These are phyloP conservation scores for Ceratobasidium sp. DNA, from an alignment of 1,284 basidiomycete species.

Conservation along the genomic window DNA sequence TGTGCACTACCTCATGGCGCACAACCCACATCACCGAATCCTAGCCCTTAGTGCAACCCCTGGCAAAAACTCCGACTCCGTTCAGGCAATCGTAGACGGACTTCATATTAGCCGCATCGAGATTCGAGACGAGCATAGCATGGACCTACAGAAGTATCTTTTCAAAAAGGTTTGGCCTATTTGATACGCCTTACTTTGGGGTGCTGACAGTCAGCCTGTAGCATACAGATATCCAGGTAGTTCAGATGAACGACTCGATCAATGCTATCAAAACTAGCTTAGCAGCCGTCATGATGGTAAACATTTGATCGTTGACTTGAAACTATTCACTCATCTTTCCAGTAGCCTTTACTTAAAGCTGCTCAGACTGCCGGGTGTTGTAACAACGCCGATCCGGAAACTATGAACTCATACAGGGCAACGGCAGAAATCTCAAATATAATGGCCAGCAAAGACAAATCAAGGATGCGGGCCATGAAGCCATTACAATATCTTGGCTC, in stretches of 20 bases:
- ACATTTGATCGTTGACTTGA: not conserved
- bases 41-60: constrained; percentile 97
- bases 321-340: constrained; percentile 29
- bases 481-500: constrained; percentile 61
- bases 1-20: constrained; percentile 89
- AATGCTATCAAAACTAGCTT: constrained; percentile 58
- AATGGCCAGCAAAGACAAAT: constrained; percentile 39
- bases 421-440: constrained; percentile 21
- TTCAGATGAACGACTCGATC: constrained; percentile 40
- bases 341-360: constrained; percentile 50
- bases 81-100: constrained; percentile 92
- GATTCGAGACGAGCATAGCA: constrained; percentile 89
- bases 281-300: constrained; percentile 76
- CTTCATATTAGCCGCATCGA: constrained; percentile 98
- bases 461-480: constrained; percentile 10
- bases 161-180: constrained; percentile 79
- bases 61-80: constrained; percentile 83
- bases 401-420: constrained; percentile 38
- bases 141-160: constrained; percentile 89
- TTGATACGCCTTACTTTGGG: not conserved
- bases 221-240: constrained; percentile 41
- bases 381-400: constrained; percentile 40
- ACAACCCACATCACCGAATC: constrained; percentile 93
- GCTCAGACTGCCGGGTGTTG: constrained; percentile 46
- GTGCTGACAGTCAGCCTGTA: not conserved